A percentile compares a stretch with the other conserved stretches of the same genome.
phyloP scores from a whole-genome alignment of 1,284 basidiomycete species.

The Stereum hirsutum region DNA sequence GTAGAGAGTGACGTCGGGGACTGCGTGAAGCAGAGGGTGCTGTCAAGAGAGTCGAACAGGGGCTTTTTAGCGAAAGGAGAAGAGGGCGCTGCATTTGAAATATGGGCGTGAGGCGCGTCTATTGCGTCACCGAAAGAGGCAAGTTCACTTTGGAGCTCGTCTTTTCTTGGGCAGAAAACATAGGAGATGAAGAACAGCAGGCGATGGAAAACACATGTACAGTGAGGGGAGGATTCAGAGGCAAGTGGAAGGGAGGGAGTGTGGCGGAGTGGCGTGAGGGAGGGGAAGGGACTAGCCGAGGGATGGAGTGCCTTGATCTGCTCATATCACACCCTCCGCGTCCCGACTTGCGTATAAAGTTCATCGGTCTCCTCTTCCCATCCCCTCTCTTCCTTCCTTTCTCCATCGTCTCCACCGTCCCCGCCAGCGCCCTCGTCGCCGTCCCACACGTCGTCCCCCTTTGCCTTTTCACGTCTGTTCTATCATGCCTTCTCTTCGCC shows the following conservation, averaged over 20 bases:
- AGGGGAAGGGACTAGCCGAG: neutral
- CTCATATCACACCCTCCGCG: constrained; percentile 3
- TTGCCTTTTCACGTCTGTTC: constrained; percentile 10
- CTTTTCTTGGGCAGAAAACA: no score
- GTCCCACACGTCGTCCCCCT: constrained; percentile 7
- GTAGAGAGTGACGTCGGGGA: no score
- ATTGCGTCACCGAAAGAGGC: no score
- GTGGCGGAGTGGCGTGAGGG: neutral
- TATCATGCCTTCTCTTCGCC: constrained; percentile 69
- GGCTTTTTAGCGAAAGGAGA: no score
- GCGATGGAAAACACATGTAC: no score
- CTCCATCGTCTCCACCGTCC: neutral
- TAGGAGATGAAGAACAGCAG: no score
- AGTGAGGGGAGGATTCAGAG: no score
- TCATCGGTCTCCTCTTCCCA: neutral
- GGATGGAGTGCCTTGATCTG: constrained; percentile 5
- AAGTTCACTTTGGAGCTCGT: no score
- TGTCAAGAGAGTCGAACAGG: no score
- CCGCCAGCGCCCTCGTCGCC: constrained; percentile 6
- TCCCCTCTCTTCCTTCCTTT: neutral
- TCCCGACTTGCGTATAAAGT: neutral
- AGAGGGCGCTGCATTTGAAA: no score
- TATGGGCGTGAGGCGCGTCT: no score
- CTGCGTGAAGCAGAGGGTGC: no score
- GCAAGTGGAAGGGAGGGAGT: neutral